Evolutionary conservation across 2,329 filamentous ascomycete genomes (phyloP).

Genomic region (Nakataea oryzae): DNA sequence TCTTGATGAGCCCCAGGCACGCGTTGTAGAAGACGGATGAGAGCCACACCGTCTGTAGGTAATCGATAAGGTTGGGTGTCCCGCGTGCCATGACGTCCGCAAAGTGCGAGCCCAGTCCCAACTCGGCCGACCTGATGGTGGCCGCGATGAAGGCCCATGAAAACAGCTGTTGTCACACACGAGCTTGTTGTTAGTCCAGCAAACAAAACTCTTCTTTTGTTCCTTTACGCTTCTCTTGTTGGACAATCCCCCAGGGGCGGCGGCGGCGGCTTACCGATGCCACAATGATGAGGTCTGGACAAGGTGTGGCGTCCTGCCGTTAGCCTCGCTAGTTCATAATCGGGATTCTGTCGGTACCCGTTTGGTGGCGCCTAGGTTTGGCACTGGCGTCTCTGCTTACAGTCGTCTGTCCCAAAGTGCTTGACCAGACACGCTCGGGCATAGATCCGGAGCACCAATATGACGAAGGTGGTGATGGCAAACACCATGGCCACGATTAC

Average conservation of each 20-base stretch:
- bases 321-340: neutral
- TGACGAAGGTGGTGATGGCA: neutral
- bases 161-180: neutral
- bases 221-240: too few species aligned
- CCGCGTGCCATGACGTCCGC: neutral
- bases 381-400: neutral
- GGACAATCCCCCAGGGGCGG: too few species aligned
- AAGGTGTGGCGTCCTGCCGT: neutral
- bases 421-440: neutral
- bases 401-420: neutral
- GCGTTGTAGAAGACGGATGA: constrained; percentile 26
- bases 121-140: neutral
- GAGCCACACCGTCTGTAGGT: constrained; percentile 21
- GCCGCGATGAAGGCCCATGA: neutral
- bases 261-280: neutral
- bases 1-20: constrained; percentile 21
- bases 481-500: neutral
- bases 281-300: neutral
- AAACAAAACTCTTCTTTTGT: too few species aligned
- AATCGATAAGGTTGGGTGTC: neutral
- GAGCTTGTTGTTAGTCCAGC: neutral
- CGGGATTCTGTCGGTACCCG: too few species aligned
- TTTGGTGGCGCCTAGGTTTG: neutral
- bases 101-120: neutral
- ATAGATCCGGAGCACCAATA: neutral